A percentile compares a stretch with the other conserved stretches of the same genome.
Conservation (phyloP, 2,329 filamentous ascomycete genomes). For the Venturia effusa region DNA sequence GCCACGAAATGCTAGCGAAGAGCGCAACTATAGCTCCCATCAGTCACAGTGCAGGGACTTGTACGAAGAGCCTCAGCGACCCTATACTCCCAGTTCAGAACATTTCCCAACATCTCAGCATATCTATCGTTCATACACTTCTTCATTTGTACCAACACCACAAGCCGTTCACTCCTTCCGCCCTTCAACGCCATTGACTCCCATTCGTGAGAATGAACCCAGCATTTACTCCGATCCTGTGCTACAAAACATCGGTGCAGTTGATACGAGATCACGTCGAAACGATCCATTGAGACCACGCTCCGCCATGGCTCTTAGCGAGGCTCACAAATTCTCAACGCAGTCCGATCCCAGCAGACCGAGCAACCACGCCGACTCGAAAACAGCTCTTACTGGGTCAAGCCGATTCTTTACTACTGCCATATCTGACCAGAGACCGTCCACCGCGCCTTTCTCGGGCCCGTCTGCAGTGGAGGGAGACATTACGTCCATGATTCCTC, state of each 20-base stretch:
- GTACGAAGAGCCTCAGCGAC: background rate
- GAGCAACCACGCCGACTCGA: background rate
- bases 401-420: conserved; percentile 8
- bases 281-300: conserved; percentile 4
- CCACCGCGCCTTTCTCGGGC: conserved; percentile 12
- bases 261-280: background rate
- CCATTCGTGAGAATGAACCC: conserved; percentile 4
- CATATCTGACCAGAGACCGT: conserved; percentile 10
- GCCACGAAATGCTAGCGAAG: background rate
- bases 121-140: conserved; percentile 1
- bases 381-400: background rate
- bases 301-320: background rate
- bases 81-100: background rate
- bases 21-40: background rate
- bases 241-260: conserved; percentile 2
- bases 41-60: background rate
- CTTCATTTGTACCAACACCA: background rate
- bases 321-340: background rate
- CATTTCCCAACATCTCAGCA: conserved; percentile 1
- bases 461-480: conserved; percentile 9
- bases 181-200: conserved; percentile 6
- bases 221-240: conserved; percentile 4
- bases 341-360: background rate
- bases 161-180: background rate
- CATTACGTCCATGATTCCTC: conserved; percentile 20